phyloP scores from a whole-genome alignment of 805 yeast genomes.

The Cyberlindnera xylosilytica region DNA sequence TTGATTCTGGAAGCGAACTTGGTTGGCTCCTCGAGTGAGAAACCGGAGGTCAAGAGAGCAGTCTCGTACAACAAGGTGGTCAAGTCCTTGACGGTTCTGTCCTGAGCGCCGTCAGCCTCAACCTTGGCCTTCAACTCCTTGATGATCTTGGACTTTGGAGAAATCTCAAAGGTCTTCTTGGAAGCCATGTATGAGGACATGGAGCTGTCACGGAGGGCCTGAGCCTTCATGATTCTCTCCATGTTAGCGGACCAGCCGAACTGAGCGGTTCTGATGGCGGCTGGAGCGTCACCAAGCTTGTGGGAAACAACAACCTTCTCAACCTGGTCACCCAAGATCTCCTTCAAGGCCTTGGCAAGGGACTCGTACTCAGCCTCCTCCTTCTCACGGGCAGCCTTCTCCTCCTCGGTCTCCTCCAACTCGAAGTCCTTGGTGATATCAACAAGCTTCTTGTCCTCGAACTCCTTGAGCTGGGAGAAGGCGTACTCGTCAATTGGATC shows the following conservation, averaged over 20 bases:
- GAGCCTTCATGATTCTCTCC: slow-evolving; percentile 99
- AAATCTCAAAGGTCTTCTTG: slow-evolving; percentile 97
- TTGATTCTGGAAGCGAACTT: slow-evolving; percentile 97
- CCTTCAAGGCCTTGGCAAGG: slow-evolving; percentile 94
- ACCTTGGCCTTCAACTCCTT: slow-evolving; percentile 95
- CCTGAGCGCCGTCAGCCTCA: slow-evolving; percentile 95
- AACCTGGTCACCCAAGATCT: slow-evolving; percentile 95
- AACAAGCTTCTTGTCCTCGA: slow-evolving; percentile 97
- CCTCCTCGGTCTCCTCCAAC: slow-evolving; percentile 97
- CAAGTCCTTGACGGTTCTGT: slow-evolving; percentile 96
- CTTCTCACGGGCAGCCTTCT: slow-evolving; percentile 90
- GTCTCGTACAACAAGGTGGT: slow-evolving; percentile 96
- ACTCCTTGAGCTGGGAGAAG: slow-evolving; percentile 98
- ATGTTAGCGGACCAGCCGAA: slow-evolving; percentile 99
- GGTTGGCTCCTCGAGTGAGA: slow-evolving; percentile 97
- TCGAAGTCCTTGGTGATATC: slow-evolving; percentile 99
- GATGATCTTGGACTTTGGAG: slow-evolving; percentile 94
- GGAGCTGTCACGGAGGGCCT: slow-evolving; percentile 97
- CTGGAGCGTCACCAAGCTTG: slow-evolving; percentile 97
- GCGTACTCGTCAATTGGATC: slow-evolving; percentile 99
- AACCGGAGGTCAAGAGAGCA: slow-evolving; percentile 97
- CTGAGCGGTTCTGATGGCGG: slow-evolving; percentile 99
- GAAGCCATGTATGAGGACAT: slow-evolving; percentile 99
- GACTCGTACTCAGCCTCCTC: slow-evolving; percentile 90
- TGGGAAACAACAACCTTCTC: slow-evolving; percentile 99